Conservation (phyloP, 2,329 filamentous ascomycete species). For the Phyllosticta paracitricarpa region DNA sequence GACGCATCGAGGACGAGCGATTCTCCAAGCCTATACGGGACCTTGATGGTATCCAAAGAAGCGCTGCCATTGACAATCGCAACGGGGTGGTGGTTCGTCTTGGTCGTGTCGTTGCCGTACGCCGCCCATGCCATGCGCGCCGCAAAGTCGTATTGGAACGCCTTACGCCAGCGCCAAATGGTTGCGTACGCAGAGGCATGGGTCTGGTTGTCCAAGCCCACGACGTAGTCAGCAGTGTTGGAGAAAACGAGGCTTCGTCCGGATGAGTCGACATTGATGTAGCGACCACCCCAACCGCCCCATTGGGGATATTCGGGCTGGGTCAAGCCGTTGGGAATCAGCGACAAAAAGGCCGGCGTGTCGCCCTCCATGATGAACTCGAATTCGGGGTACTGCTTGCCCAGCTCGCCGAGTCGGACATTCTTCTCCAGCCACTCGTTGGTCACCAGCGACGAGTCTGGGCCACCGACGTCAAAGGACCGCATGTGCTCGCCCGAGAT, state of each 20-base stretch:
- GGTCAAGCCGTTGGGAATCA: constrained; percentile 35
- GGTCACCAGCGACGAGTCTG: constrained; percentile 33
- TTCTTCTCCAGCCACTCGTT: constrained; percentile 38
- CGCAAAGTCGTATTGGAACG: constrained; percentile 35
- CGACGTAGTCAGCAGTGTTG: constrained; percentile 26
- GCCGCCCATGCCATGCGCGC: constrained; percentile 33
- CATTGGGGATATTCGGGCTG: constrained; percentile 29
- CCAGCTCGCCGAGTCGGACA: constrained; percentile 37
- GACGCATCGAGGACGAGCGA: constrained; percentile 13
- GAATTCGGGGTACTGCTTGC: constrained; percentile 35
- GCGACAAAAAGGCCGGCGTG: constrained; percentile 32
- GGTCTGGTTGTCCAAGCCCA: constrained; percentile 23
- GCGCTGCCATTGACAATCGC: constrained; percentile 13
- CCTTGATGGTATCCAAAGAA: constrained; percentile 5
- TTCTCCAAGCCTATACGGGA: constrained; percentile 8
- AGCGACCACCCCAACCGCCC: constrained; percentile 37
- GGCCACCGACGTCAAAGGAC: constrained; percentile 30
- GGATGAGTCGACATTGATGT: constrained; percentile 17
- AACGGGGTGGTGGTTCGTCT: constrained; percentile 14
- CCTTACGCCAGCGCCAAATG: constrained; percentile 35
- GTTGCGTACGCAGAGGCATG: constrained; percentile 23
- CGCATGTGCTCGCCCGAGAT: constrained; percentile 23
- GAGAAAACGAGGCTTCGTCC: constrained; percentile 18
- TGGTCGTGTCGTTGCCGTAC: constrained; percentile 2
- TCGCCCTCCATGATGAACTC: constrained; percentile 40